Base-by-base conservation (phyloP, 768 basidiomycete species). In the Pleurotus citrinopileatus region DNA sequence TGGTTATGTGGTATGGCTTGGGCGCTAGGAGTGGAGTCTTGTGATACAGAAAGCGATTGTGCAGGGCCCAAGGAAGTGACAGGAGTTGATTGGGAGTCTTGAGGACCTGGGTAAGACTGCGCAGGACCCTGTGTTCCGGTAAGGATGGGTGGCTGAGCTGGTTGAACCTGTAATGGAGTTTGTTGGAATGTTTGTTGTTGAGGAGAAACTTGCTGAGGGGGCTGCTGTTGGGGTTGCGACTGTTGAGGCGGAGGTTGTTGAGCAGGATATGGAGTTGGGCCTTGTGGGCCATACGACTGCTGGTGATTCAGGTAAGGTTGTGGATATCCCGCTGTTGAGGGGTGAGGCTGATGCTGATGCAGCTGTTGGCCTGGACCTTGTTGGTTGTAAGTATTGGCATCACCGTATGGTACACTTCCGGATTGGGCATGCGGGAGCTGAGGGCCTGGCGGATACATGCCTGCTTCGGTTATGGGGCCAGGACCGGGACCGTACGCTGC, bases 231-330 rank as follows among this genome's bases (percentile, higher is more conserved):
- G 7, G 66, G 70, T 25, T 59, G 62, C 10, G 50, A 48, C 40
- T 53, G 52, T 58, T 40, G 61, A 47, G 61, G 57, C 59, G 55
- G 27, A 40, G 58, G 51, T 32, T 60, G 67, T n/a, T 59, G 77
- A 17, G 62, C 65, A 44, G 76, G 73, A 57, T 72, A 71, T 22
- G 67, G 71, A 6, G 61, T 72, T 26, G 70, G 72, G 2, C 73
- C 77, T 38, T 75, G 74, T 4, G 70, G 68, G 17, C 67, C 66
- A 45, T 71, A 72, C 12, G 65, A 71, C 34, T 44, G 52, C 28
- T 56, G 52, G 15, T 55, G 67, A 57, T 63, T 71, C 10, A 60
- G 70, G 60, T 67, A 76, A 57, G 63, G 68, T 8, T 67, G 69
- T 1, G 62, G 59, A 45, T 71, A 69, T 5, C 64, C 65, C 12